Evolutionary conservation across 2,329 filamentous ascomycete species (phyloP).

Genomic region (Aspergillus ibericus): DNA sequence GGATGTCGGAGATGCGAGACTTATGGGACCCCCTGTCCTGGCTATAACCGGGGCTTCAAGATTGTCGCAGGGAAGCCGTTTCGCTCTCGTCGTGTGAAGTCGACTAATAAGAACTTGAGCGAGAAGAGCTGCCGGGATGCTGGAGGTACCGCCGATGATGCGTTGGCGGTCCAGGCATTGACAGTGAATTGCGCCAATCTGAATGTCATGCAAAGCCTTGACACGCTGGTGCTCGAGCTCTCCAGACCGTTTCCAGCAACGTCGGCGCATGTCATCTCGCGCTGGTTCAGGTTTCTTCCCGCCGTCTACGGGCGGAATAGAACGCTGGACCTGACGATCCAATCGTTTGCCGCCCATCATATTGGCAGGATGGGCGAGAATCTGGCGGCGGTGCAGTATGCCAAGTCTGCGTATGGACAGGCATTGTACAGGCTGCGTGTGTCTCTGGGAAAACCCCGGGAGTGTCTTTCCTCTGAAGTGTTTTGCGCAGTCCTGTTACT

Average conservation of each 20-base stretch:
- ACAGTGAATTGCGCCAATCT: constrained; percentile 11
- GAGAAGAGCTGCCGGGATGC: background rate
- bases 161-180: background rate
- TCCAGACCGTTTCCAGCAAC: constrained; percentile 18
- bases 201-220: constrained; percentile 25
- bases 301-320: constrained; percentile 25
- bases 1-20: constrained; percentile 35
- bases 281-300: constrained; percentile 28
- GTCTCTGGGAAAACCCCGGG: constrained; percentile 18
- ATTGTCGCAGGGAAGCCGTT: constrained; percentile 36
- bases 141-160: background rate
- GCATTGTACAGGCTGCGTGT: constrained; percentile 24
- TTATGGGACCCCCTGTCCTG: constrained; percentile 35
- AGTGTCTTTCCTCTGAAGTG: constrained; percentile 27
- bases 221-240: constrained; percentile 25
- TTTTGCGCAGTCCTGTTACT: constrained; percentile 32
- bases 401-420: constrained; percentile 26
- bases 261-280: constrained; percentile 19
- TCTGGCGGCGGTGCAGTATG: constrained; percentile 24
- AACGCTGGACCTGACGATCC: constrained; percentile 27
- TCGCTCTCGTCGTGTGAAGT: constrained; percentile 17
- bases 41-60: constrained; percentile 35
- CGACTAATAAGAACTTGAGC: background rate
- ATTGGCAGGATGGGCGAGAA: constrained; percentile 22
- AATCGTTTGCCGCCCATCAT: constrained; percentile 29